Base-by-base conservation (phyloP, 768 basidiomycete genomes). In the Tulasnella calospora region DNA sequence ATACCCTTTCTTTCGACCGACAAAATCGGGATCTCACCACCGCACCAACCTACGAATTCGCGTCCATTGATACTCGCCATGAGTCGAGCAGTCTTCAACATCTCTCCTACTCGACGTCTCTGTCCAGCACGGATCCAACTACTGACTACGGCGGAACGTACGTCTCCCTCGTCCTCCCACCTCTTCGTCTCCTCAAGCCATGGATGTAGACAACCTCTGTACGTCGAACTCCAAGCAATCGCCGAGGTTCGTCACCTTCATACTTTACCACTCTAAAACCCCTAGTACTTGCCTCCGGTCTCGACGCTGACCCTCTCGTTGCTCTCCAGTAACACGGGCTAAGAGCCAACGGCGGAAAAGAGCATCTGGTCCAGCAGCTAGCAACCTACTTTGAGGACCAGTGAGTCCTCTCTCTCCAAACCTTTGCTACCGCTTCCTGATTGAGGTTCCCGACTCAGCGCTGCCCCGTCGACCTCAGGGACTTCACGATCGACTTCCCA, bases 21-120 rank as follows among this genome's bases (percentile, higher is more conserved):
- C 83, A 85, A 44, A 98, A 99, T 86, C 99, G 85, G 88, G 86
- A n/a, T n/a, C n/a, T n/a, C n/a, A n/a, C n/a, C n/a, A n/a, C n/a
- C n/a, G n/a, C n/a, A n/a, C n/a, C n/a, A n/a, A n/a, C n/a, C n/a
- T n/a, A n/a, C n/a, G n/a, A n/a, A n/a, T n/a, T n/a, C n/a, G n/a
- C n/a, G n/a, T n/a, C n/a, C n/a, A n/a, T n/a, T n/a, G n/a, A n/a
- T n/a, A n/a, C n/a, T n/a, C n/a, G n/a, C n/a, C n/a, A n/a, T n/a
- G n/a, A n/a, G n/a, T n/a, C n/a, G n/a, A n/a, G n/a, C n/a, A n/a
- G n/a, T n/a, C n/a, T n/a, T n/a, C n/a, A n/a, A n/a, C n/a, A n/a
- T n/a, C n/a, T n/a, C n/a, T n/a, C n/a, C n/a, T n/a, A n/a, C n/a
- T n/a, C n/a, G n/a, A n/a, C n/a, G n/a, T n/a, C n/a, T n/a, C n/a